A percentile compares a stretch with the other conserved stretches of the same genome.
phyloP scores from a whole-genome alignment of 208 protist genomes.

The Acanthamoeba culbertsoni region DNA sequence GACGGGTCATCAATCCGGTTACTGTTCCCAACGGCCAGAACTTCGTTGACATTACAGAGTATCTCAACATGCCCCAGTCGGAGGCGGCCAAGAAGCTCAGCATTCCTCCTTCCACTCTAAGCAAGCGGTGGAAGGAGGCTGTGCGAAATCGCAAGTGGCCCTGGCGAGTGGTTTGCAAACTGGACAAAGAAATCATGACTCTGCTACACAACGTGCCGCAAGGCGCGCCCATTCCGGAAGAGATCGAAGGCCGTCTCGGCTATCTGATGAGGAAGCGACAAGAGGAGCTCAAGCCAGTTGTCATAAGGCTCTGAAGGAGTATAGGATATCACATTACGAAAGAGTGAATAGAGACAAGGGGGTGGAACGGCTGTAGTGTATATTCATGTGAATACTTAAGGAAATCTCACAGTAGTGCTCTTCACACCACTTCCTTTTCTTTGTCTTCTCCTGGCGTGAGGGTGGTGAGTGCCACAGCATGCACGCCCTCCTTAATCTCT shows the following conservation, averaged over 20 bases:
- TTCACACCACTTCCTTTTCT: not conserved
- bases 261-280: conserved; percentile 67
- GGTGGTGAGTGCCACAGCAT: not conserved
- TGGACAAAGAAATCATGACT: conserved; percentile 79
- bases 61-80: conserved; percentile 70
- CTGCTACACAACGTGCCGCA: conserved; percentile 75
- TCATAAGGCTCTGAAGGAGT: conserved; percentile 65
- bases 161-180: conserved; percentile 69
- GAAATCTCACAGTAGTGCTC: too few species aligned
- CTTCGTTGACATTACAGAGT: conserved; percentile 77
- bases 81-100: conserved; percentile 74
- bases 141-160: conserved; percentile 75
- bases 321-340: not conserved
- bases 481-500: conserved; percentile 19
- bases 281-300: conserved; percentile 68
- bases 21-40: conserved; percentile 55
- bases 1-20: conserved; percentile 41
- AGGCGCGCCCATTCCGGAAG: conserved; percentile 54
- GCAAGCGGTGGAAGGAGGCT: conserved; percentile 78
- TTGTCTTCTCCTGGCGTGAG: not conserved
- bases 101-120: conserved; percentile 76
- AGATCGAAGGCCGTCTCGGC: conserved; percentile 61
- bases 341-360: not conserved
- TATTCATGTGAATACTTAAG: too few species aligned
- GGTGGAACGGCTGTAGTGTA: too few species aligned